Conservation (phyloP, 2,329 filamentous ascomycete species). For the Cercospora janseana region DNA sequence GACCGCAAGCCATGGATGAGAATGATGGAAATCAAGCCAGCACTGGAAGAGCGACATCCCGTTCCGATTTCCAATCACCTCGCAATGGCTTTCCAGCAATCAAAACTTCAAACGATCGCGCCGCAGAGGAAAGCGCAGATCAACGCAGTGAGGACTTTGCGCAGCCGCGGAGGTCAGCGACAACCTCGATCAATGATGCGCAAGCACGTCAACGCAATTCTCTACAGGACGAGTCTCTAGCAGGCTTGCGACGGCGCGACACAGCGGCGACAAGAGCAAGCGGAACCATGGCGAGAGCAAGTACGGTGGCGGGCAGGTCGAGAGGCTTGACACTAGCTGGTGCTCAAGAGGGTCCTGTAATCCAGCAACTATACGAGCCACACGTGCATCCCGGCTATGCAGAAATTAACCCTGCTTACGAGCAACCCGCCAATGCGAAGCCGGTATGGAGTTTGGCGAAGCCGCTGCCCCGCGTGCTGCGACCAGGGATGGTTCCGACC, state of each 20-base stretch:
- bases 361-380: conserved; percentile 27
- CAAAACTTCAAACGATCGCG: too few species aligned
- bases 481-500: conserved; percentile 54
- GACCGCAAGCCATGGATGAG: too few species aligned
- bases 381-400: conserved; percentile 54
- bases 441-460: conserved; percentile 57
- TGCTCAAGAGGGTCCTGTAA: conserved; percentile 22
- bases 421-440: conserved; percentile 49
- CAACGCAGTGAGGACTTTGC: conserved; percentile 9
- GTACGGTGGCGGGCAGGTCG: conserved; percentile 20
- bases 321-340: conserved; percentile 25
- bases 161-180: conserved; percentile 19
- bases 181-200: conserved; percentile 12
- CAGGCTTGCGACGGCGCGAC: conserved; percentile 20
- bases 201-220: conserved; percentile 14
- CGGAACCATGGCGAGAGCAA: conserved; percentile 12
- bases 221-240: conserved; percentile 9
- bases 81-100: too few species aligned
- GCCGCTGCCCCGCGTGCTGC: conserved; percentile 54
- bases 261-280: conserved; percentile 20
- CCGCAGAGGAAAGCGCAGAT: too few species aligned
- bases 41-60: too few species aligned
- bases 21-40: too few species aligned
- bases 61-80: too few species aligned
- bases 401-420: conserved; percentile 55